Evolutionary conservation across 768 basidiomycete species (phyloP), one percentile per base, ranked within the genome.

Genomic region (Fomitopsis pulvina): DNA sequence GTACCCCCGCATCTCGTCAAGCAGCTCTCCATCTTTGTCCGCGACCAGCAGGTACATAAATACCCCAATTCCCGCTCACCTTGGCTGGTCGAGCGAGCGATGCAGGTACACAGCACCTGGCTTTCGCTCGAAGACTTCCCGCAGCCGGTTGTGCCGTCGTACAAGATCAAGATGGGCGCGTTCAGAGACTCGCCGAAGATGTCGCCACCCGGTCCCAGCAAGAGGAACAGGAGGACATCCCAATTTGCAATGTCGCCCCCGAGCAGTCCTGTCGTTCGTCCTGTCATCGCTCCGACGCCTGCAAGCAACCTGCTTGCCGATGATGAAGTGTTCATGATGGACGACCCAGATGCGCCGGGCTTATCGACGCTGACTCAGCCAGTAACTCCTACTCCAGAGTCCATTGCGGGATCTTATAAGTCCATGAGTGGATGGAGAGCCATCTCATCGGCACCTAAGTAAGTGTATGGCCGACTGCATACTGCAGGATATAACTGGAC

Each of bases 271-370:
- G 37, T 55, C 45, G 4, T 64, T 53, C 41, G 58, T 24, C 58
- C 67, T 51, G 20, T 58, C 42, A 18, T 50, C 46, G 30, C 43
- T 20, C 12, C 21, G 3, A 45, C 44, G 37, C 59, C 9, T 27
- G 37, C 44, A 57, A 56, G 21, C 50, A 53, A 48, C 39, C 41
- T 48, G 38, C 63, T 42, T 62, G 25, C 72, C 3, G 63, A 77
- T 2, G 81, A 91, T 50, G 92, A 89, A 45, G 73, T 93, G 26
- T 93, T 95, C 59, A 61, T 71, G 6, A 93, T 94, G 90, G 92
- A 94, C 59, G 87, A 88, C 44, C 66, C 74, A 3, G 81, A 81
- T n/a, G 52, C 10, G 49, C 52, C 7, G 26, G 37, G 12, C 41
- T 44, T n/a, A 53, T 51, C 45, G 25, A 24, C 32, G 47, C 42